Conservation (phyloP, 2,329 filamentous ascomycete genomes). For the Xylariomycetidae sp. region DNA sequence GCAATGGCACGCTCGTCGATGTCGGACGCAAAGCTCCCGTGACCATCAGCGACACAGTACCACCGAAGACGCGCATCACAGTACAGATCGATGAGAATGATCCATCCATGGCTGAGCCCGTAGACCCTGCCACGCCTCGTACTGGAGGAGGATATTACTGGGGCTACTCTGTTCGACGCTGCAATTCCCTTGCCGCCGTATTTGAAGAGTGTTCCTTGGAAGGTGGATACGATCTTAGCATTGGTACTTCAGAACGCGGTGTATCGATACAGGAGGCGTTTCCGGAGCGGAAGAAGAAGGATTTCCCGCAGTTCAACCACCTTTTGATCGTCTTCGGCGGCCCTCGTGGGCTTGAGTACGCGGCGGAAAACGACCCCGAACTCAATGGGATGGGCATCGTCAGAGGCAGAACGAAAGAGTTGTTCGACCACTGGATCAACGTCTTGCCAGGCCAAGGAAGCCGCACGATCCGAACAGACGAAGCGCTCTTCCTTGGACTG, state of each 20-base stretch:
- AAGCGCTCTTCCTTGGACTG: conserved; percentile 73
- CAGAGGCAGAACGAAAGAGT: conserved; percentile 56
- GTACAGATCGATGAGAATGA: conserved; percentile 53
- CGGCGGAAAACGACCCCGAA: conserved; percentile 55
- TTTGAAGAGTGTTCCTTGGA: conserved; percentile 73
- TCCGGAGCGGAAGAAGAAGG: conserved; percentile 32
- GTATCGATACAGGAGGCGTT: conserved; percentile 41
- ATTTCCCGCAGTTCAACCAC: conserved; percentile 53
- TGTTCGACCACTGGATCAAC: conserved; percentile 84
- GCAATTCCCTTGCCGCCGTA: conserved; percentile 60
- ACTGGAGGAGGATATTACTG: conserved; percentile 79
- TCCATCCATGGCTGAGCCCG: conserved; percentile 46
- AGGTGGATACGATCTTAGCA: conserved; percentile 73
- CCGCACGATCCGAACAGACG: conserved; percentile 75
- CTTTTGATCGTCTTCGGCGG: conserved; percentile 76
- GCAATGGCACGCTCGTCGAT: conserved; percentile 50
- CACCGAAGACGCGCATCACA: conserved; percentile 67
- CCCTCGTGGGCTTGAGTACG: conserved; percentile 71
- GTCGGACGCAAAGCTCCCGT: conserved; percentile 50
- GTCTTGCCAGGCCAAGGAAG: conserved; percentile 75
- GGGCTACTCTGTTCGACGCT: conserved; percentile 69
- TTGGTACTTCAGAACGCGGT: conserved; percentile 79
- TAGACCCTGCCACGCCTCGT: conserved; percentile 63
- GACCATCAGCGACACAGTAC: conserved; percentile 54
- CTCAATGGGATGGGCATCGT: conserved; percentile 56